A percentile compares a stretch with the other conserved stretches of the same genome.
phyloP scores from a whole-genome alignment of 2,329 filamentous ascomycete genomes.

The Sporothrix protearum region DNA sequence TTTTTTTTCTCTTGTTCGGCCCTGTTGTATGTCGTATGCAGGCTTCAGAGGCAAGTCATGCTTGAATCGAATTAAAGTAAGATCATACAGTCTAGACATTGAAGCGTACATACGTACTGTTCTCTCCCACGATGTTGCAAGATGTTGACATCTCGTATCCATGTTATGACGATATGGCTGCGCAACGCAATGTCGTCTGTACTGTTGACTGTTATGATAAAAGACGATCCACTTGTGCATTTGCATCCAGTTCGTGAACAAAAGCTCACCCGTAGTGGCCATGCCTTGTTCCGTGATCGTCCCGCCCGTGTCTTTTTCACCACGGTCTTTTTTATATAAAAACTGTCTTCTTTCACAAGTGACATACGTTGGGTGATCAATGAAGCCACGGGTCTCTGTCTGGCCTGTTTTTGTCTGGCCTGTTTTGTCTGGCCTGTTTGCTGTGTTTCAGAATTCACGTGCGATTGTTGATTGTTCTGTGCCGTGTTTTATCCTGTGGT shows the following conservation, averaged over 20 bases:
- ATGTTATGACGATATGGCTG: neutral
- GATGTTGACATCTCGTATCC: neutral
- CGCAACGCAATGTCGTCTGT: neutral
- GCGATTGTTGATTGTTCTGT: neutral
- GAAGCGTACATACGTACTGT: neutral
- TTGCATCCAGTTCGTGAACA: too few relatives aligned
- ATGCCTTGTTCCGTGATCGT: neutral
- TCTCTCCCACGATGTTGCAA: neutral
- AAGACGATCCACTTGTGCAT: neutral
- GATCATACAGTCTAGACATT: neutral
- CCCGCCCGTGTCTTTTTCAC: neutral
- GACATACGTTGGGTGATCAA: neutral
- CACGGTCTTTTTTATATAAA: too few relatives aligned
- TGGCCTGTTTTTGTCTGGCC: conserved; percentile 4
- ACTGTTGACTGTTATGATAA: neutral
- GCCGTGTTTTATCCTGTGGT: neutral
- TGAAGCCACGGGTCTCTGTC: neutral
- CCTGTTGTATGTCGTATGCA: neutral
- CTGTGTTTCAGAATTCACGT: neutral
- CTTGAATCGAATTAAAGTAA: neutral
- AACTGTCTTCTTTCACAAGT: too few relatives aligned
- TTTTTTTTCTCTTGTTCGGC: neutral
- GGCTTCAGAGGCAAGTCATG: neutral
- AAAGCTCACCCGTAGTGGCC: neutral
- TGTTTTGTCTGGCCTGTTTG: neutral